A percentile compares a stretch with the other conserved stretches of the same genome.
Evolutionary conservation across 1,284 basidiomycete genomes (phyloP).

Genomic region (Ceratobasidium theobromae): DNA sequence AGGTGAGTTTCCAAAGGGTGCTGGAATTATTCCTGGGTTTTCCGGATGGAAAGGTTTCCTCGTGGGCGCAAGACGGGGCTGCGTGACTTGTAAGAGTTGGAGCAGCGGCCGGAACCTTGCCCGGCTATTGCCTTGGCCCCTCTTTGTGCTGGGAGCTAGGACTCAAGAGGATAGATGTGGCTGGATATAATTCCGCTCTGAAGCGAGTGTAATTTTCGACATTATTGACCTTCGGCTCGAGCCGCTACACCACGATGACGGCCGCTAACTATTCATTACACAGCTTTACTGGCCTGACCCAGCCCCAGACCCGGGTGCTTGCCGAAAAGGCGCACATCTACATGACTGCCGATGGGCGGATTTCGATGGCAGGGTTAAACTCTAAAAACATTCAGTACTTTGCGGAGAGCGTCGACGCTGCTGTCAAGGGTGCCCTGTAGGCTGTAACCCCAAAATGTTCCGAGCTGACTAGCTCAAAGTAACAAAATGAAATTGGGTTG

Average conservation of each 20-base stretch:
- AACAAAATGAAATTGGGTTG: background rate
- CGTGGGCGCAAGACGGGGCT: background rate
- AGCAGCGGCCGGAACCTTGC: no score
- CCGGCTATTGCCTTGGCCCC: no score
- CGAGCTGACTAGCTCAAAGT: background rate
- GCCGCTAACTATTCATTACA: constrained; percentile 31
- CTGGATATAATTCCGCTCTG: no score
- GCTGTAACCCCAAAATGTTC: no score
- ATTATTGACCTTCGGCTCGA: background rate
- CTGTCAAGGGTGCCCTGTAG: constrained; percentile 79
- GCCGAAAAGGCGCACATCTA: constrained; percentile 95
- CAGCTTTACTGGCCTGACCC: constrained; percentile 85
- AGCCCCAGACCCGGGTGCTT: constrained; percentile 82
- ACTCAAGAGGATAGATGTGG: no score
- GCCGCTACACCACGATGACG: background rate
- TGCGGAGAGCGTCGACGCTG: constrained; percentile 79
- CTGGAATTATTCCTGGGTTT: background rate
- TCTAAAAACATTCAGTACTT: constrained; percentile 88
- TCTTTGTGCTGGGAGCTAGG: no score
- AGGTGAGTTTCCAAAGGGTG: constrained; percentile 52
- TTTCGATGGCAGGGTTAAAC: constrained; percentile 97
- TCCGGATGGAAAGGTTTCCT: no score
- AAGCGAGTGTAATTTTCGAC: no score
- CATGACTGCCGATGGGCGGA: constrained; percentile 86
- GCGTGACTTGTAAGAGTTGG: background rate